A percentile compares a stretch with the other conserved stretches of the same genome.
Conservation (phyloP, 2,329 filamentous ascomycete genomes). For the Gyromitra esculenta region DNA sequence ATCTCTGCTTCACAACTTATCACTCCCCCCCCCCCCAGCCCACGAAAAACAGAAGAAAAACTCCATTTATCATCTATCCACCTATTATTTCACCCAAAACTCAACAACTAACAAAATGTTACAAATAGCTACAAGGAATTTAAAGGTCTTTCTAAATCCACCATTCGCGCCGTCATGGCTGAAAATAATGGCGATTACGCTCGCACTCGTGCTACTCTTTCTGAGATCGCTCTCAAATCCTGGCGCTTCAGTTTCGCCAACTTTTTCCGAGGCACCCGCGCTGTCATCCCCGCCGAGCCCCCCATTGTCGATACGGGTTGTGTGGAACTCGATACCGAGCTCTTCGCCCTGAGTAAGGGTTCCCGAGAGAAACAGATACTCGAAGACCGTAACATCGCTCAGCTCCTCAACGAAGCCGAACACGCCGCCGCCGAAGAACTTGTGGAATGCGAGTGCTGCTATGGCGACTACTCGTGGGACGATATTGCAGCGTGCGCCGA, state of each 20-base stretch:
- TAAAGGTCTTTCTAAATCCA: slow-evolving; percentile 75
- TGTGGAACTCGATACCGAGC: slow-evolving; percentile 64
- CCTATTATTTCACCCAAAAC: background rate
- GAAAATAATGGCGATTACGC: slow-evolving; percentile 84
- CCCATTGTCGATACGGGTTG: slow-evolving; percentile 48
- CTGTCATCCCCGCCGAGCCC: slow-evolving; percentile 42
- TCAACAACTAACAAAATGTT: slow-evolving; percentile 39
- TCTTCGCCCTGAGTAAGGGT: slow-evolving; percentile 62
- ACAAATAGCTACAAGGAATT: slow-evolving; percentile 71
- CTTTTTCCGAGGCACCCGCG: slow-evolving; percentile 68
- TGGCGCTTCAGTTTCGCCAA: slow-evolving; percentile 80
- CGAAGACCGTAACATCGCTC: slow-evolving; percentile 62
- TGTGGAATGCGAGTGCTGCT: slow-evolving; percentile 82
- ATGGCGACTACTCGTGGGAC: slow-evolving; percentile 75
- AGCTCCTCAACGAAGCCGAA: slow-evolving; percentile 64
- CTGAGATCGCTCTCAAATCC: slow-evolving; percentile 74
- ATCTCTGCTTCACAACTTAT: slow-evolving; percentile 5
- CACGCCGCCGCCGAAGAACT: slow-evolving; percentile 64
- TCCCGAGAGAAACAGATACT: slow-evolving; percentile 60
- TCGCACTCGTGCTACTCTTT: slow-evolving; percentile 74
- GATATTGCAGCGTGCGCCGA: slow-evolving; percentile 76
- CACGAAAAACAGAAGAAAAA: too few relatives aligned
- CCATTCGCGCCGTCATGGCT: slow-evolving; percentile 80
- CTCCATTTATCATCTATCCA: too few relatives aligned
- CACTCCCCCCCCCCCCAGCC: background rate